Conservation (phyloP, 208 protist genomes). For the Crithidia mellificae region DNA sequence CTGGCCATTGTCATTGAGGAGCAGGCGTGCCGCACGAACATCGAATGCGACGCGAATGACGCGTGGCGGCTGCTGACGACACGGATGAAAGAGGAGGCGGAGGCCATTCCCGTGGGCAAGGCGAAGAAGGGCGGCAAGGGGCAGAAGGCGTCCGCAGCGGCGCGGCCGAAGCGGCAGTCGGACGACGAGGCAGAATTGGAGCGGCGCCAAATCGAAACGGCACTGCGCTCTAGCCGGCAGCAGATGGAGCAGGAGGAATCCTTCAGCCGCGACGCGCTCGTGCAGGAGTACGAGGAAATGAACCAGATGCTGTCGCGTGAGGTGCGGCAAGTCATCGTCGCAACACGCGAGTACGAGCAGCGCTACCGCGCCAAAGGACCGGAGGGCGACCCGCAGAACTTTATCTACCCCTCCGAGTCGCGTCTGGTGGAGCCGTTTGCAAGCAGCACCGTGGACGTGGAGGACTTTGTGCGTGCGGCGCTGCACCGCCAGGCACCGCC, state of each 20-base stretch:
- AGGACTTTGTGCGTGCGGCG: slow-evolving; percentile 63
- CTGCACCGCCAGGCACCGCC: slow-evolving; percentile 57
- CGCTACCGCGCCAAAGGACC: slow-evolving; percentile 47
- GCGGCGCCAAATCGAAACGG: slow-evolving; percentile 54
- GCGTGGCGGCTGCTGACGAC: slow-evolving; percentile 40
- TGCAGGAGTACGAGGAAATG: slow-evolving; percentile 66
- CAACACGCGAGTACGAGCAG: slow-evolving; percentile 66
- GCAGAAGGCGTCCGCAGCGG: slow-evolving; percentile 33
- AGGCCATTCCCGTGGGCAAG: slow-evolving; percentile 42
- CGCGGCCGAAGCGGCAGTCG: slow-evolving; percentile 47
- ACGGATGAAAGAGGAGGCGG: slow-evolving; percentile 37
- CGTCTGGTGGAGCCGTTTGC: slow-evolving; percentile 72
- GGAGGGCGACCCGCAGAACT: slow-evolving; percentile 38
- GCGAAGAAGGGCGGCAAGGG: slow-evolving; percentile 56
- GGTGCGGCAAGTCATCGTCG: slow-evolving; percentile 55
- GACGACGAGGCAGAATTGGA: slow-evolving; percentile 60
- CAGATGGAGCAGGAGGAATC: slow-evolving; percentile 69
- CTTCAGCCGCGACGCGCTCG: slow-evolving; percentile 32
- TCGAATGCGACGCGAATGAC: slow-evolving; percentile 47
- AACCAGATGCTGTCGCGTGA: slow-evolving; percentile 60
- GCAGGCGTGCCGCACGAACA: slow-evolving; percentile 42
- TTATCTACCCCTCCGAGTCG: slow-evolving; percentile 65
- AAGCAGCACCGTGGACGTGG: slow-evolving; percentile 59
- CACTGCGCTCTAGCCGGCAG: slow-evolving; percentile 40
- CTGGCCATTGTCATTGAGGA: slow-evolving; percentile 72